Evolutionary conservation across 2,329 filamentous ascomycete genomes (phyloP), one percentile per base, ranked within the genome.

Genomic region (Ophiostoma tasmaniense): DNA sequence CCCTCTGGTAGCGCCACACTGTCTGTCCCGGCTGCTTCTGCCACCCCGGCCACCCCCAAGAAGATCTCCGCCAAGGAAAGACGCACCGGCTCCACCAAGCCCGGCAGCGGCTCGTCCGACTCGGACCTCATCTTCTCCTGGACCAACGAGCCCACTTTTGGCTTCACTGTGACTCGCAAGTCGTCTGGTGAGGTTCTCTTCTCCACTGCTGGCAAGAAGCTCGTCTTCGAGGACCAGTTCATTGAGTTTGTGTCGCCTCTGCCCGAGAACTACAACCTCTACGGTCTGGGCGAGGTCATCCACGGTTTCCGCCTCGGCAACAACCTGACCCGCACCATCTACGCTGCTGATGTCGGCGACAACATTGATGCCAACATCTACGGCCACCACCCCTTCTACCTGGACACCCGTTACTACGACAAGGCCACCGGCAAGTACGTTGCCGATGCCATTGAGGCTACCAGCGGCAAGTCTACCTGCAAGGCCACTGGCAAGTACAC

Each of bases 151-250:
- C 82, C 81, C 2, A 89, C 87, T 0, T 81, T 81, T 72, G 78
- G 78, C 66, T 81, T 81, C 74, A 76, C 76, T 17, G 76, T 81
- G 52, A 77, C 77, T 14, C 78, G 79, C 28, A 73, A 75, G 10
- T 75, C 75, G 33, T 78, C 76, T 2, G 77, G 77, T 61, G 84
- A 88, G 71, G 80, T 85, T 3, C 78, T 92, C 11, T 92, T 92
- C 75, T 88, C 93, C 74, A 91, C 90, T 0, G 86, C 87, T 0
- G 88, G 83, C 0, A 84, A 85, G 3, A 81, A 82, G 10, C 79
- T 95, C 13, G 81, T 95, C 61, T 95, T 93, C 73, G 89, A 95
- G 78, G 87, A 86, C 13, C 91, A 95, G 77, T 95, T 92, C 74
- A 78, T 95, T 30, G 86, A 88, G 25, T 81, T 94, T 70, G 84